Evolutionary conservation across 164 flowering plant genomes (phyloP), one percentile per base, ranked within the genome.

Genomic region (Akebia trifoliata): DNA sequence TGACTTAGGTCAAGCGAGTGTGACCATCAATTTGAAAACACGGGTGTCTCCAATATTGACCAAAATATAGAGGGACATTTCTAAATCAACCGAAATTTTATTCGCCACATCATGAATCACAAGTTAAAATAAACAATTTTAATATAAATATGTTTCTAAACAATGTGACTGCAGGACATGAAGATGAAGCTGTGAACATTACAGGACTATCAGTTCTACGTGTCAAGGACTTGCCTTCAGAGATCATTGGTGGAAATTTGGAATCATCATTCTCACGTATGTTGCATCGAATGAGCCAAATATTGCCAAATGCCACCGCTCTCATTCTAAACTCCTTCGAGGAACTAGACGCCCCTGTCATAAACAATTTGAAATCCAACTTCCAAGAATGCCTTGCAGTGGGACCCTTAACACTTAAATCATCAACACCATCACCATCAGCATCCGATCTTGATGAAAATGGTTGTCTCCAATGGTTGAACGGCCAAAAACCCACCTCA

Each of bases 391-490:
- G 67, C 64, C 83, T 85, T 37, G 58, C 55, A 39, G 10, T 83
- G 1, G 88, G 86, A 2, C 84, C 84, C 0, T 39, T 73, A 0
- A 55, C 56, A 52, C 63, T 74, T 20, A 20, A 28, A 1, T 43
- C 46, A 43, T 43, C 18, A 7, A 17, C 73, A 12, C 59, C 70
- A 35, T 59, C 54, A 20, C 10, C n/a, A 28, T 26, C 73, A 21
- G 40, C 67, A 14, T 8, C 39, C 7, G 46, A 14, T 30, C 6
- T 22, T 2, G 81, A 76, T 50, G 17, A 25, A 0, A 12, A 54
- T 34, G 70, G 57, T 5, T 81, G 81, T 70, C 50, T 84, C 2
- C 8, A 68, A 1, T 84, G 85, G 86, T 67, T 85, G 6, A 74
- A 78, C 54, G 28, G 45, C 12, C 65, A 74, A 10, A 48, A 56